Evolutionary conservation across 495 filamentous ascomycete species (phyloP).

Genomic region (Neurospora intermedia): DNA sequence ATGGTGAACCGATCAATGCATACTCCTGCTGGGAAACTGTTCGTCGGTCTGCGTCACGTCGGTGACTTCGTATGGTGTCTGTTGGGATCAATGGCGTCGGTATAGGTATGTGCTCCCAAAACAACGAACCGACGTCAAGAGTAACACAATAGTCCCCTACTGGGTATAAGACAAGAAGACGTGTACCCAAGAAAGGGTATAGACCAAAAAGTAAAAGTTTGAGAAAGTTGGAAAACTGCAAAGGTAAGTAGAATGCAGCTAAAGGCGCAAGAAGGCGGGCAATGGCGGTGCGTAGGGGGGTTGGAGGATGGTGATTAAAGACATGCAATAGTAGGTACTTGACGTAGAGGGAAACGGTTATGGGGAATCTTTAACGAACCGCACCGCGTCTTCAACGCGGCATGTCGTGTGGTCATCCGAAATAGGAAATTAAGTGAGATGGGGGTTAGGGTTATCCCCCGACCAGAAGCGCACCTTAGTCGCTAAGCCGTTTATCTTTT

Average conservation of each 20-base stretch:
- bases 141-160: background rate
- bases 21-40: background rate
- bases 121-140: background rate
- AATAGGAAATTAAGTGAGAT: background rate
- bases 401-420: background rate
- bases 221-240: background rate
- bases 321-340: background rate
- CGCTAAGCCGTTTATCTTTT: background rate
- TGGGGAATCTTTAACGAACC: background rate
- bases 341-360: background rate
- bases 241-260: background rate
- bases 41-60: background rate
- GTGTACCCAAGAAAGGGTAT: background rate
- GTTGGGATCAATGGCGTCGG: background rate
- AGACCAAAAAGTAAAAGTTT: background rate
- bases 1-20: background rate
- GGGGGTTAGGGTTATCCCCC: background rate
- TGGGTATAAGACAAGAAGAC: background rate
- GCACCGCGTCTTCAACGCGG: background rate
- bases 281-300: background rate
- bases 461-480: background rate
- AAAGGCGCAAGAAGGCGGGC: background rate
- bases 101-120: background rate
- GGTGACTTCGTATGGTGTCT: background rate
- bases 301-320: background rate